Percentiles rank a stretch among this genome's conserved stretches.
Evolutionary conservation across 768 basidiomycete genomes (phyloP).

Genomic region (Paxillus ammoniavirescens): DNA sequence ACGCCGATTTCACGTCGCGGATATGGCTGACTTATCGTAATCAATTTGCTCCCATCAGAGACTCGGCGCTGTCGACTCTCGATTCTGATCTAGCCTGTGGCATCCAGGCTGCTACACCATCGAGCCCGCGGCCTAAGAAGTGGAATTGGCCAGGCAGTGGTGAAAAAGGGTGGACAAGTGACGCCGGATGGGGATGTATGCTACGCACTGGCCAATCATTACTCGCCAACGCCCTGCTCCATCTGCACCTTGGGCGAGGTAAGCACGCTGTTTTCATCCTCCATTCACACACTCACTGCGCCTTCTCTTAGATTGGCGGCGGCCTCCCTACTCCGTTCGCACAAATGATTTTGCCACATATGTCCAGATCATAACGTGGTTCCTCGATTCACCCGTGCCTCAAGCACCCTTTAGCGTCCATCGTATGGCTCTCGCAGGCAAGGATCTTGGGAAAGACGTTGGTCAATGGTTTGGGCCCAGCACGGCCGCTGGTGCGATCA

Average conservation of each 20-base stretch:
- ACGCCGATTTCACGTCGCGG: conserved; percentile 83
- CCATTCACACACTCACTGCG: conserved; percentile 8
- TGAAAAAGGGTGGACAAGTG: conserved; percentile 81
- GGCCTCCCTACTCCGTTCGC: conserved; percentile 58
- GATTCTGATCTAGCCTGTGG: conserved; percentile 34
- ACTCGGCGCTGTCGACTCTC: conserved; percentile 48
- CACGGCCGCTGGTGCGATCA: conserved; percentile 95
- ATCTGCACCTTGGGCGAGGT: conserved; percentile 77
- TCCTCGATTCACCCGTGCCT: conserved; percentile 84
- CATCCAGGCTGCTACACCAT: conserved; percentile 33
- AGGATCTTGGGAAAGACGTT: conserved; percentile 91
- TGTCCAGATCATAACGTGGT: conserved; percentile 91
- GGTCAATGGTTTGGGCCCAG: conserved; percentile 99
- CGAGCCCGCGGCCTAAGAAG: conserved; percentile 46
- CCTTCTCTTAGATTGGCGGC: conserved; percentile 70
- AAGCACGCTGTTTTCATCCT: conserved; percentile 15
- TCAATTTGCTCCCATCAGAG: conserved; percentile 79
- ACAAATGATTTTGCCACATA: conserved; percentile 79
- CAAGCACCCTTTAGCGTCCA: conserved; percentile 93
- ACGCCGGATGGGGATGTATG: conserved; percentile 94
- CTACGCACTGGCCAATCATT: conserved; percentile 82
- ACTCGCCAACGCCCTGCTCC: conserved; percentile 75
- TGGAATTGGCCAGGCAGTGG: conserved; percentile 65
- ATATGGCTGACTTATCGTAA: conserved; percentile 93
- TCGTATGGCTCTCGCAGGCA: conserved; percentile 92